phyloP scores from a whole-genome alignment of 1,284 basidiomycete species.

The Apiotrichum gamsii region DNA sequence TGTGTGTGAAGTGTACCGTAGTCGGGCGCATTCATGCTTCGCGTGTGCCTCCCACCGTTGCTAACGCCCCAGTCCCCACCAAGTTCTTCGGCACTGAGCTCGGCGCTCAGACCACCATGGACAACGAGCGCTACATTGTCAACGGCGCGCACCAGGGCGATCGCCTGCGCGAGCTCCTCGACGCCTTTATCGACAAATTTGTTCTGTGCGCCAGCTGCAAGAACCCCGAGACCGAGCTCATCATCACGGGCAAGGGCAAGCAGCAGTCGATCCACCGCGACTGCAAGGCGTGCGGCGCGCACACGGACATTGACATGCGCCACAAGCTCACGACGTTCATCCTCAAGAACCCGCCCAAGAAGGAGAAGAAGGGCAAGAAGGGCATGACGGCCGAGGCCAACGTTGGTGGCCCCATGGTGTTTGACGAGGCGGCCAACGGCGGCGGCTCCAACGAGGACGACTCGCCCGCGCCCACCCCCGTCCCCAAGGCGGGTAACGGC shows the following conservation, averaged over 20 bases:
- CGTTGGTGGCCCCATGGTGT: constrained; percentile 41
- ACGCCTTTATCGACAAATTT: constrained; percentile 96
- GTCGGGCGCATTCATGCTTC: neutral
- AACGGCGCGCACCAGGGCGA: constrained; percentile 92
- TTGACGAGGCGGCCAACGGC: constrained; percentile 36
- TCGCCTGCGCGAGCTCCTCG: constrained; percentile 90
- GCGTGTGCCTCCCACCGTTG: neutral
- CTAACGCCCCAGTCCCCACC: constrained; percentile 65
- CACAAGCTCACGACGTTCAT: constrained; percentile 97
- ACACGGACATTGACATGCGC: constrained; percentile 88
- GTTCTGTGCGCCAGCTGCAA: constrained; percentile 97
- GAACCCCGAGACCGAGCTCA: constrained; percentile 96
- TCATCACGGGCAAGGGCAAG: constrained; percentile 64
- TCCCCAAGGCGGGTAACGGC: constrained; percentile 35
- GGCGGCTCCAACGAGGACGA: constrained; percentile 20
- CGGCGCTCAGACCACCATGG: constrained; percentile 93
- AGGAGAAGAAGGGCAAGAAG: constrained; percentile 59
- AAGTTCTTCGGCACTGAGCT: constrained; percentile 99
- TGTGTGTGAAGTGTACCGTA: too few relatives aligned
- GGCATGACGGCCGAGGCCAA: constrained; percentile 45
- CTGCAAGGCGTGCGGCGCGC: constrained; percentile 96
- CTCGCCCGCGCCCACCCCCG: constrained; percentile 7
- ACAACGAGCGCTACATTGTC: constrained; percentile 97
- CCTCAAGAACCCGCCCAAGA: constrained; percentile 85
- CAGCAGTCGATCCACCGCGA: constrained; percentile 86